Conservation (phyloP, 2,329 filamentous ascomycete species). For the Sporothrix sp. region DNA sequence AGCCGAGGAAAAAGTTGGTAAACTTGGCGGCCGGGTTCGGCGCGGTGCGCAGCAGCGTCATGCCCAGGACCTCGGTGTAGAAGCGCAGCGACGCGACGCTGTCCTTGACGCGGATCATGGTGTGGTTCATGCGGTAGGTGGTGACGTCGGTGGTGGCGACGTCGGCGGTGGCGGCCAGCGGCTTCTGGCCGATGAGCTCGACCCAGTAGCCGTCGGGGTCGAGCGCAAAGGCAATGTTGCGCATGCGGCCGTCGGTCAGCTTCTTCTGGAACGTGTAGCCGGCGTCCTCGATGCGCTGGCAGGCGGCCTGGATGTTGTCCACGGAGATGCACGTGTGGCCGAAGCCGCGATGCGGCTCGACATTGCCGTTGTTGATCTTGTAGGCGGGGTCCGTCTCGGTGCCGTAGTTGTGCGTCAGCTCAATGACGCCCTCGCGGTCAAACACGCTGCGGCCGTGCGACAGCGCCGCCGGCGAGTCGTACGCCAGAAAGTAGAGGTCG, state of each 20-base stretch:
- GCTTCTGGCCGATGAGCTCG: constrained; percentile 67
- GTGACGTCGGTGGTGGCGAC: constrained; percentile 61
- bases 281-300: constrained; percentile 77
- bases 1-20: constrained; percentile 89
- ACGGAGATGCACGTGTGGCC: constrained; percentile 80
- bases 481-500: constrained; percentile 90
- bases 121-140: constrained; percentile 80
- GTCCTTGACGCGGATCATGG: constrained; percentile 91
- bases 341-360: constrained; percentile 74
- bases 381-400: constrained; percentile 78
- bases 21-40: constrained; percentile 66
- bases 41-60: constrained; percentile 65
- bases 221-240: constrained; percentile 78
- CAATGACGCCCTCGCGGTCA: constrained; percentile 83
- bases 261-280: constrained; percentile 96
- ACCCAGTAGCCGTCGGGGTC: constrained; percentile 87
- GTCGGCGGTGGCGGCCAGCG: constrained; percentile 60
- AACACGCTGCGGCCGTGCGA: constrained; percentile 61
- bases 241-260: constrained; percentile 78
- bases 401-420: constrained; percentile 77
- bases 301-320: constrained; percentile 80
- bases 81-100: constrained; percentile 63
- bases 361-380: constrained; percentile 79
- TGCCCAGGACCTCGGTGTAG: constrained; percentile 80
- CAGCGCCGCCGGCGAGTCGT: constrained; percentile 65